Conservation (phyloP, 208 protist species). For the Leishmania mexicana region DNA sequence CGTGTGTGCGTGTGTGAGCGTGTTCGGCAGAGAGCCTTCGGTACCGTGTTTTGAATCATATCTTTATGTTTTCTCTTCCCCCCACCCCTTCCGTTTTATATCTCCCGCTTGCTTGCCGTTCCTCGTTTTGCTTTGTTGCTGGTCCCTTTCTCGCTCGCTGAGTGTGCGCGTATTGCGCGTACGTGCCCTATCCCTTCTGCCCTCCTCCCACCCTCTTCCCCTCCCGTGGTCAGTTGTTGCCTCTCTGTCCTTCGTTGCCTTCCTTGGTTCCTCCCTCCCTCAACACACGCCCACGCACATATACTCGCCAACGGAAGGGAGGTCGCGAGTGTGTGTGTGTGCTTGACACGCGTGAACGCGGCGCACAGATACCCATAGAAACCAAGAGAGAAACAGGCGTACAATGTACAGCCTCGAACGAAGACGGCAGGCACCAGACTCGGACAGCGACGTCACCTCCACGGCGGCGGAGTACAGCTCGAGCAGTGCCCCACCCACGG, state of each 20-base stretch:
- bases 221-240: constrained; percentile 3
- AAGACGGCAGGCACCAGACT: neutral
- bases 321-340: neutral
- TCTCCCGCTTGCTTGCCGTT: neutral
- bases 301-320: neutral
- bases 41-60: neutral
- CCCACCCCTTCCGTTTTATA: neutral
- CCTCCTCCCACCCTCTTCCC: neutral
- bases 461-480: constrained; percentile 20
- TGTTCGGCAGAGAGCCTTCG: neutral
- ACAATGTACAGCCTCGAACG: constrained; percentile 11
- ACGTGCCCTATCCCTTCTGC: neutral
- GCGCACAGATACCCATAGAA: neutral
- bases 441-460: constrained; percentile 4
- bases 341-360: neutral
- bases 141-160: neutral
- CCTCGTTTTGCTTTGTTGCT: neutral
- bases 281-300: neutral
- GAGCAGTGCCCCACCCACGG: neutral
- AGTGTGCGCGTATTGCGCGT: neutral
- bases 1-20: neutral
- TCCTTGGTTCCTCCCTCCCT: neutral
- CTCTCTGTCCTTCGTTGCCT: constrained; percentile 8
- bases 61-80: neutral
- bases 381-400: neutral